Evolutionary conservation across 495 filamentous ascomycete genomes (phyloP).

Genomic region (Aspergillus sparsus): DNA sequence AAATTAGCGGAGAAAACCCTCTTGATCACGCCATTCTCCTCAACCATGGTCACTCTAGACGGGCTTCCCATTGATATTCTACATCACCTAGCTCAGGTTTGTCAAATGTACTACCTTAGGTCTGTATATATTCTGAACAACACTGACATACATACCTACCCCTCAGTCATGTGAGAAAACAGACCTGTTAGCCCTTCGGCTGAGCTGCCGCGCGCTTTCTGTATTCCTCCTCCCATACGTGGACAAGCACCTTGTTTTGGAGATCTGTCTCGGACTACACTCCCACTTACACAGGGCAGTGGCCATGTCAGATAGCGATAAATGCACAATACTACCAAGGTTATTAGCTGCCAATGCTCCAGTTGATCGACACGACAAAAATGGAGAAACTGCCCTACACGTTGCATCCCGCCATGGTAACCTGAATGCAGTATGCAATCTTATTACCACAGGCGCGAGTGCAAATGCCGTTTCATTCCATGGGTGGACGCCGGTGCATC

Average conservation of each 20-base stretch:
- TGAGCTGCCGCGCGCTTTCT: neutral
- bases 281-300: constrained; percentile 5
- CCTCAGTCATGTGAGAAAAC: neutral
- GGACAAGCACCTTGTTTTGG: neutral
- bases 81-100: neutral
- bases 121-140: no score
- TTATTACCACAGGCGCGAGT: neutral
- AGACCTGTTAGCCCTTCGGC: constrained; percentile 5
- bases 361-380: neutral
- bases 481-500: constrained; percentile 6
- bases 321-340: neutral
- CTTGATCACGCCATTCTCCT: no score
- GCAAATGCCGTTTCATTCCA: neutral
- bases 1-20: no score
- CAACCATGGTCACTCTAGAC: neutral
- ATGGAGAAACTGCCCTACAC: constrained; percentile 4
- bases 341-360: neutral
- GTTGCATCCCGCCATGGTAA: neutral
- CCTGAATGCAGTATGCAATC: neutral
- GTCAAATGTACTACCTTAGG: neutral
- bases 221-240: neutral
- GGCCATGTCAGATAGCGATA: neutral
- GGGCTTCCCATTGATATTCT: constrained; percentile 6
- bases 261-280: neutral
- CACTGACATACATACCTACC: no score